Conservation (phyloP, 2,329 filamentous ascomycete species). For the Fusarium neocosmosporiellum region DNA sequence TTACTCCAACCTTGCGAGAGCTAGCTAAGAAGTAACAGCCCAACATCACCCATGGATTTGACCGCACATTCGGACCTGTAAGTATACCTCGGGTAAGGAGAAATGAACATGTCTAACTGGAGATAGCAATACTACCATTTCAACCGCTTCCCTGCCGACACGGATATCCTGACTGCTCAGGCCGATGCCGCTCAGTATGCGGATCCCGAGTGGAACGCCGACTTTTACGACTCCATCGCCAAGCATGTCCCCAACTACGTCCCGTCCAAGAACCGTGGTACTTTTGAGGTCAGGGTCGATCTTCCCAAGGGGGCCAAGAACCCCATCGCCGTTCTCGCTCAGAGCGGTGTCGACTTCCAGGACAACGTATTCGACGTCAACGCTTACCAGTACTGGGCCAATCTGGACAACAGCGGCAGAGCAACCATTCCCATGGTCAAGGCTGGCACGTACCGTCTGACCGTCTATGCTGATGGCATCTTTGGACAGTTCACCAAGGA, state of each 20-base stretch:
- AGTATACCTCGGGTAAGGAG: background rate
- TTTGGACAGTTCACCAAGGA: constrained; percentile 71
- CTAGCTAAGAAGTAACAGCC: constrained; percentile 48
- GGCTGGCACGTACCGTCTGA: constrained; percentile 70
- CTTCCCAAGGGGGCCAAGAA: constrained; percentile 63
- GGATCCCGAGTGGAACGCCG: constrained; percentile 64
- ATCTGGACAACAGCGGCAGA: constrained; percentile 58
- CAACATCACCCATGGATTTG: constrained; percentile 73
- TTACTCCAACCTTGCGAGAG: rapidly evolving
- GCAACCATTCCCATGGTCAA: constrained; percentile 66
- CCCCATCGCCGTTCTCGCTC: constrained; percentile 64
- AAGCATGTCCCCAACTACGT: constrained; percentile 69
- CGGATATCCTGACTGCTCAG: constrained; percentile 59
- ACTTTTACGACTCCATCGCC: constrained; percentile 73
- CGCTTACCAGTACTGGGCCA: constrained; percentile 73
- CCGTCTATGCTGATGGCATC: constrained; percentile 70
- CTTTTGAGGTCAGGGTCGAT: constrained; percentile 60
- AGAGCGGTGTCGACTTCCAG: constrained; percentile 48
- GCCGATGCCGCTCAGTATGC: constrained; percentile 65
- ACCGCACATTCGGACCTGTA: constrained; percentile 71
- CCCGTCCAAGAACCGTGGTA: constrained; percentile 61
- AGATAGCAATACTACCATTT: constrained; percentile 68
- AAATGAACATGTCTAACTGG: background rate
- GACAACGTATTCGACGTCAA: constrained; percentile 61
- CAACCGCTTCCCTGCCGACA: constrained; percentile 62